Conservation (phyloP, 2,329 filamentous ascomycete genomes). For the Dothideomycetes sp. region DNA sequence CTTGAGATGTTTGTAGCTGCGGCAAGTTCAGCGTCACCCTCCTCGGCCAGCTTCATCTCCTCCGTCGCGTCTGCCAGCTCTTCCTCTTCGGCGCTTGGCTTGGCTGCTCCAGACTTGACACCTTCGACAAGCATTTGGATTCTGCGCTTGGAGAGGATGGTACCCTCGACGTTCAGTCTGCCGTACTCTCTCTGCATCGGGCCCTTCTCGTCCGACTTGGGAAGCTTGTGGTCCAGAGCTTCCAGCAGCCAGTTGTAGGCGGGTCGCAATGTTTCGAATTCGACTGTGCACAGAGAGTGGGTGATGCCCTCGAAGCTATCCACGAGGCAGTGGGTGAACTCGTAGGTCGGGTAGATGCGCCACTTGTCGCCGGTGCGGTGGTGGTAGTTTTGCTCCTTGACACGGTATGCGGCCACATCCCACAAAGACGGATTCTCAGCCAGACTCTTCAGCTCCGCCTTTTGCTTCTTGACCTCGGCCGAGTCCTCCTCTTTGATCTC, state of each 20-base stretch:
- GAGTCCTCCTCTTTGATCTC: conserved; percentile 20
- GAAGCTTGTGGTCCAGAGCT: conserved; percentile 69
- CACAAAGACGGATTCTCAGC: conserved; percentile 90
- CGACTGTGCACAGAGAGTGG: conserved; percentile 85
- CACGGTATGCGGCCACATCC: conserved; percentile 85
- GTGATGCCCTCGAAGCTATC: conserved; percentile 90
- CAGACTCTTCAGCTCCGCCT: conserved; percentile 20
- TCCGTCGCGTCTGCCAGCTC: conserved; percentile 20
- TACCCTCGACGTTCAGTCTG: conserved; percentile 69
- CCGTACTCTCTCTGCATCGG: conserved; percentile 87
- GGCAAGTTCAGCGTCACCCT: conserved; percentile 25
- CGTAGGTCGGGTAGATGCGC: conserved; percentile 93
- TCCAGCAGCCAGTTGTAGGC: conserved; percentile 90
- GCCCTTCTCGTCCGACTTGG: conserved; percentile 36
- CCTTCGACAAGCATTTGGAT: conserved; percentile 69
- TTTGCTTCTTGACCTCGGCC: conserved; percentile 21
- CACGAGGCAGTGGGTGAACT: conserved; percentile 75
- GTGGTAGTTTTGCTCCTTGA: conserved; percentile 62
- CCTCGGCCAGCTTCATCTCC: conserved; percentile 31
- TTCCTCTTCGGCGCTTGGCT: conserved; percentile 13
- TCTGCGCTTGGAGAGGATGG: conserved; percentile 77
- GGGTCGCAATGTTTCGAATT: conserved; percentile 73
- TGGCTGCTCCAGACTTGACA: conserved; percentile 24
- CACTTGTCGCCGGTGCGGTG: conserved; percentile 72
- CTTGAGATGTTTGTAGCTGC: conserved; percentile 13